Conservation (phyloP, 495 filamentous ascomycete genomes). For the Trichoderma reesei region DNA sequence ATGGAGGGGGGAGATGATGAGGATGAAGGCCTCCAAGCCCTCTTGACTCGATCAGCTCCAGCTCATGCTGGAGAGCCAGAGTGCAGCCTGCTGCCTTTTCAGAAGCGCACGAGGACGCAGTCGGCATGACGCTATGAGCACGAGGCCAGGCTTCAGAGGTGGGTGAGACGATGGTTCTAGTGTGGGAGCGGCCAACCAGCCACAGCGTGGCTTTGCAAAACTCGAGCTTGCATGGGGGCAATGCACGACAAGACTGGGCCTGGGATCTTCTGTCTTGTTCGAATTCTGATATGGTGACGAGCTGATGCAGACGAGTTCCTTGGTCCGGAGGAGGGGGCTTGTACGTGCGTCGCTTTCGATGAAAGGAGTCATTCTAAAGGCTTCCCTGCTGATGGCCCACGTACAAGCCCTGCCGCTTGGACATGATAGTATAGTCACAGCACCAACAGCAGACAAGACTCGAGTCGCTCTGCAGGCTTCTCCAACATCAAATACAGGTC, state of each 20-base stretch:
- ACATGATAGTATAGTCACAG: no score
- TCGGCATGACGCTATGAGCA: constrained; percentile 8
- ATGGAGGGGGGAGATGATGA: background rate
- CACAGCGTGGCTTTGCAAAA: background rate
- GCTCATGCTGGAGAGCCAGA: background rate
- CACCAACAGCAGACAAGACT: no score
- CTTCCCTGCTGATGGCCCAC: no score
- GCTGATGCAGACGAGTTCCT: no score
- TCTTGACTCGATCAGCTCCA: background rate
- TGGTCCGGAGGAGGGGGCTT: no score
- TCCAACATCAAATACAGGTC: no score
- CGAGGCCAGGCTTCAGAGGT: constrained; percentile 3
- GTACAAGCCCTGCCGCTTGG: no score
- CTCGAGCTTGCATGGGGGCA: background rate
- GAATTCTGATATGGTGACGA: background rate
- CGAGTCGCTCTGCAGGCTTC: no score
- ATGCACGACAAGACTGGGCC: background rate
- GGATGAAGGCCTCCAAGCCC: background rate
- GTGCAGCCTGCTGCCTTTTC: background rate
- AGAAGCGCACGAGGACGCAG: constrained; percentile 3
- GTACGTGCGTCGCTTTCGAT: no score
- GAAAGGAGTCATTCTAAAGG: no score
- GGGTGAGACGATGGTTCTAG: constrained; percentile 4
- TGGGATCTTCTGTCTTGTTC: background rate
- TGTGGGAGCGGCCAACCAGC: background rate